Evolutionary conservation across 495 filamentous ascomycete species (phyloP).

Genomic region (Xeromyces bisporus): DNA sequence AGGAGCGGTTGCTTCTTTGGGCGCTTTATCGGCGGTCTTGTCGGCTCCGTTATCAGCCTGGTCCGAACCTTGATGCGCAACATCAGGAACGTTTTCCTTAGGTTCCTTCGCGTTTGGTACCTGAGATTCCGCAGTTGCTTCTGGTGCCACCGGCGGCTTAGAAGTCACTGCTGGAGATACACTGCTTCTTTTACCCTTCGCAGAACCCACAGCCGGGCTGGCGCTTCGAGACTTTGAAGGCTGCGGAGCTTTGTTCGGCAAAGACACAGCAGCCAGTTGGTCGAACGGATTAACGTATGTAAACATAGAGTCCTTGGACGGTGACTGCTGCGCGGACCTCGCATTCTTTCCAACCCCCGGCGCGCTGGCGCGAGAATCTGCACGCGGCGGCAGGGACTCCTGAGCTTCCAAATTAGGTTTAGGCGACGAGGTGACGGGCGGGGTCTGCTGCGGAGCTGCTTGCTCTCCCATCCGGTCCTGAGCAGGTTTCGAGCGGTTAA

Average conservation of each 20-base stretch:
- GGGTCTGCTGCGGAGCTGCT: not conserved
- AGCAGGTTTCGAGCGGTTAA: conserved; percentile 39
- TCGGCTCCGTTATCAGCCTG: conserved; percentile 53
- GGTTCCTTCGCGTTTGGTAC: conserved; percentile 17
- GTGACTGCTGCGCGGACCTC: conserved; percentile 9
- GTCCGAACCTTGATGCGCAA: conserved; percentile 49
- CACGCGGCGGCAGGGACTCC: not conserved
- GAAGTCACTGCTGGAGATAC: conserved; percentile 5
- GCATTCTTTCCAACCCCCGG: conserved; percentile 14
- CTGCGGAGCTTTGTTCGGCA: conserved; percentile 35
- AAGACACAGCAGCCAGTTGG: conserved; percentile 52
- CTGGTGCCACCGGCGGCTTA: conserved; percentile 3
- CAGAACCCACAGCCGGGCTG: conserved; percentile 18
- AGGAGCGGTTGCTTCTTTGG: conserved; percentile 13
- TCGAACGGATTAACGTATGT: conserved; percentile 72
- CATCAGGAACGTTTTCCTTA: conserved; percentile 53
- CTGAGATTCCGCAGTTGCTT: conserved; percentile 9
- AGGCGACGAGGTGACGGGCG: not conserved
- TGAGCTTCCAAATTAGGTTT: not conserved
- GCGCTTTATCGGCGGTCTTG: conserved; percentile 41
- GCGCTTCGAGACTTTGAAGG: conserved; percentile 23
- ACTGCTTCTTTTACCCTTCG: conserved; percentile 12
- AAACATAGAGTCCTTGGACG: conserved; percentile 38
- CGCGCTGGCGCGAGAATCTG: conserved; percentile 7
- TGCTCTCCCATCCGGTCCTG: conserved; percentile 2